A percentile compares a stretch with the other conserved stretches of the same genome.
Conservation (phyloP, 805 yeast species). For the Cyberlindnera euphorbiae region DNA sequence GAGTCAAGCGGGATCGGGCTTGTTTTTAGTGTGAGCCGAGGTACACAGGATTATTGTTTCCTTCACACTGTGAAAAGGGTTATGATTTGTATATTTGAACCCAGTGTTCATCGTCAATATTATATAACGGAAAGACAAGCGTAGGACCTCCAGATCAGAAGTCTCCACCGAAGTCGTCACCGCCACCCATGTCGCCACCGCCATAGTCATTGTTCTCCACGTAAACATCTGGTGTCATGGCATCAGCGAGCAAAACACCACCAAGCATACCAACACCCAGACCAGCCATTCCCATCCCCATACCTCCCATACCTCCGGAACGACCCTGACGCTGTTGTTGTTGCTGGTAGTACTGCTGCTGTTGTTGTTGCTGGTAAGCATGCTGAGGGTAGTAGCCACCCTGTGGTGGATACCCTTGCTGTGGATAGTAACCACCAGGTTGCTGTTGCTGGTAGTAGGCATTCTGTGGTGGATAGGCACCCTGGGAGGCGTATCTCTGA, state of each 20-base stretch:
- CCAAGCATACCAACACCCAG: constrained; percentile 29
- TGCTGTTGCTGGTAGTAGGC: constrained; percentile 22
- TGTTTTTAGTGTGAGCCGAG: no score
- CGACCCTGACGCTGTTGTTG: constrained; percentile 29
- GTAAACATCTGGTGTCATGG: constrained; percentile 23
- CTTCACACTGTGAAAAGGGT: no score
- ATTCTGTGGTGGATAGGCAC: constrained; percentile 26
- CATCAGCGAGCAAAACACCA: constrained; percentile 27
- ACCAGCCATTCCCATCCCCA: constrained; percentile 25
- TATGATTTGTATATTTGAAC: no score
- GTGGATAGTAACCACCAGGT: constrained; percentile 24
- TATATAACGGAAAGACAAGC: no score
- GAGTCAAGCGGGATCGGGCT: no score
- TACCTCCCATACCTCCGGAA: constrained; percentile 24
- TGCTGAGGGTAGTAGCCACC: constrained; percentile 19
- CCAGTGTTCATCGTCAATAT: no score
- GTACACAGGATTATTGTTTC: no score
- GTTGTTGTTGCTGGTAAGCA: constrained; percentile 29
- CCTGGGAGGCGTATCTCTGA: constrained; percentile 8
- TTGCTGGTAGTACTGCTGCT: constrained; percentile 22
- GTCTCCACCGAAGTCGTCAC: constrained; percentile 20
- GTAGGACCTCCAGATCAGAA: constrained; percentile 8
- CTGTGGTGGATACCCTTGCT: constrained; percentile 24
- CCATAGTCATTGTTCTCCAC: constrained; percentile 27
- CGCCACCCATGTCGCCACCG: constrained; percentile 32